Evolutionary conservation across 179 eudicot species (phyloP).

Genomic region (Patellifolia procumbens): DNA sequence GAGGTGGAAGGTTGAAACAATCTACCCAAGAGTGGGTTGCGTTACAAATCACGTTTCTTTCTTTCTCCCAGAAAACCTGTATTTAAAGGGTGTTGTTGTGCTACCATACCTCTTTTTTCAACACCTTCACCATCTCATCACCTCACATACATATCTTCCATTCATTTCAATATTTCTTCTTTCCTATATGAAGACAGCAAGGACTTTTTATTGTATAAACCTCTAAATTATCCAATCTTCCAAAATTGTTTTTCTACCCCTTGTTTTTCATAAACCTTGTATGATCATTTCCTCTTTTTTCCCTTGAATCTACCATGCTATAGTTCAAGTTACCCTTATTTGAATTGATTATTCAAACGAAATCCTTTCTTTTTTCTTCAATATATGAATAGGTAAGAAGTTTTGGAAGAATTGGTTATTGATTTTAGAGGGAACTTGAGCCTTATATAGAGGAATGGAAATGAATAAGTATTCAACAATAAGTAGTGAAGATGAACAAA

Average conservation of each 20-base stretch:
- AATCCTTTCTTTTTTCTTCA: neutral
- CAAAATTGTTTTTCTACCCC: neutral
- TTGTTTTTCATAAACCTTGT: neutral
- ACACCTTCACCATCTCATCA: slow-evolving; percentile 9
- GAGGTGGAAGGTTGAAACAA: slow-evolving; percentile 37
- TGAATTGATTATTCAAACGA: no score
- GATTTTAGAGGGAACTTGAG: neutral
- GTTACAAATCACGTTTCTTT: slow-evolving; percentile 61
- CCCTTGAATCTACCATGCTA: neutral
- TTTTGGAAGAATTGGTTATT: neutral
- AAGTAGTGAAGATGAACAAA: slow-evolving; percentile 36
- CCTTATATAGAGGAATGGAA: neutral
- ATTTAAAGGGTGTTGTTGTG: slow-evolving; percentile 36
- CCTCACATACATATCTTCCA: neutral
- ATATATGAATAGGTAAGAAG: neutral
- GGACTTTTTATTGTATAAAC: no score
- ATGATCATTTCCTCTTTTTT: slow-evolving; percentile 8
- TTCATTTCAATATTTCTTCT: neutral
- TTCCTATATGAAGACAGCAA: no score
- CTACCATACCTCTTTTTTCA: slow-evolving; percentile 23
- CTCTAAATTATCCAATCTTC: no score
- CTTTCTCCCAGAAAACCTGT: slow-evolving; percentile 31
- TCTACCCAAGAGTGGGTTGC: slow-evolving; percentile 42
- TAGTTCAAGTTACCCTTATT: neutral
- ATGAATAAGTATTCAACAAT: slow-evolving; percentile 43